Evolutionary conservation across 2,329 filamentous ascomycete species (phyloP), one percentile per base, ranked within the genome.

Genomic region (Aspergillus unguis): DNA sequence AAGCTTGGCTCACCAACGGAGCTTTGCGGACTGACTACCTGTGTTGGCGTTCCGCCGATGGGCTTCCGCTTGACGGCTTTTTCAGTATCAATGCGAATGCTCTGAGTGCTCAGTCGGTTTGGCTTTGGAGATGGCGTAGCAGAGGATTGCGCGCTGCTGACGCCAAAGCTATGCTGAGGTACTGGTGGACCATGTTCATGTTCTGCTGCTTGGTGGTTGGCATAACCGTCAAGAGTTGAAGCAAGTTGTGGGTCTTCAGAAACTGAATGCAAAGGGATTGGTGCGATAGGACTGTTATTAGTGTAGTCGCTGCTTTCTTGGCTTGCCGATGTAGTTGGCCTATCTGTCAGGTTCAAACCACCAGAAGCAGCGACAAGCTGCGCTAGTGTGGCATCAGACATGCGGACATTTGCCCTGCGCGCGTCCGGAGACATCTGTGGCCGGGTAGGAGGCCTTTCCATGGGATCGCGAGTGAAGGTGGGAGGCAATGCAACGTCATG

Each of bases 401-500:
- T 85, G 25, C 90, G 86, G 61, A 87, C 91, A 61, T 90, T 94
- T 47, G 88, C 90, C 58, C 85, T 85, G 57, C 88, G 86, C 62
- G 92, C 78, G 65, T 94, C 89, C 10, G 87, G 83, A 29, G 90
- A 86, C 53, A 89, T 84, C 61, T 88, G 84, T 0, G 88, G 88
- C 56, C 83, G 83, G 54, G 81, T 84, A 1, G 79, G 77, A 4
- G 91, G 91, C 44, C 83, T 81, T 47, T 86, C 81, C 55, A 87
- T 84, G 9, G 91, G 83, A 35, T 81, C 80, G 69, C 96, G 90
- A 44, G 84, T 81, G 68, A 96, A 92, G 8, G 84, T 84, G 3
- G 92, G 92, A 1, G 92, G 92, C 5, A 80, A 77, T 4, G 82
- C 83, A 23, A 96, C 90, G 6, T 89, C 89, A 59, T 88, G 86